Evolutionary conservation across 768 basidiomycete genomes (phyloP), one percentile per base, ranked within the genome.

Genomic region (Tricholoma furcatifolium): DNA sequence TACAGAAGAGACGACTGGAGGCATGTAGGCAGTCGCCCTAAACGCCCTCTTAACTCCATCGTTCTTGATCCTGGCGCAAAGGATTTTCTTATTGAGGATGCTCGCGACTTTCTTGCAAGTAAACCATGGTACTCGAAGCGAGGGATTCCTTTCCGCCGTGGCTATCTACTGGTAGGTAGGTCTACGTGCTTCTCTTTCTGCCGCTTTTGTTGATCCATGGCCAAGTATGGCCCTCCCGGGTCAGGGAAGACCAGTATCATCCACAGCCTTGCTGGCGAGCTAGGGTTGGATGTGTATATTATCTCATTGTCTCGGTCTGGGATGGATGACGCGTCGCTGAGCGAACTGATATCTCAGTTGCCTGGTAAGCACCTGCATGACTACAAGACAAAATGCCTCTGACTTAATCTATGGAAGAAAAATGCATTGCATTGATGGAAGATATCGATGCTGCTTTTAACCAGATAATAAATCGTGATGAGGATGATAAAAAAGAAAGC

Each of bases 391-490:
- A 6, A 30, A 32, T 12, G 27, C 39, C 23, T 36, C 50, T 43
- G 24, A 9, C 17, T 50, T 18, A 3, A 24, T 11, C 20, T 21
- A 14, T 41, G 4, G 38, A 15, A 75, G 74, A 82, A 51, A 75
- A 76, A 58, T 89, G 85, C 60, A 85, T 92, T 50, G 81, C 84
- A 4, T 74, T 93, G 32, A 89, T 93, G 81, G 89, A 92, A 65
- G 91, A 92, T 63, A 85, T 92, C 50, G 91, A 93, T 58, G 87
- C 84, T 2, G 89, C 88, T 2, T 88, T 91, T 68, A 71, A 70
- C 31, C 68, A 72, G 45, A 66, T 62, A 20, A 48, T 79, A 17
- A 79, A 73, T 53, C 76, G 77, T 10, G 76, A 77, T 30, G 61
- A 60, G 11, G 41, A 35, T 17, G 5, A 23, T 24, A 27, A 8